Base-by-base conservation (phyloP, 176 grass and related monocot species). In the Typha latifolia region DNA sequence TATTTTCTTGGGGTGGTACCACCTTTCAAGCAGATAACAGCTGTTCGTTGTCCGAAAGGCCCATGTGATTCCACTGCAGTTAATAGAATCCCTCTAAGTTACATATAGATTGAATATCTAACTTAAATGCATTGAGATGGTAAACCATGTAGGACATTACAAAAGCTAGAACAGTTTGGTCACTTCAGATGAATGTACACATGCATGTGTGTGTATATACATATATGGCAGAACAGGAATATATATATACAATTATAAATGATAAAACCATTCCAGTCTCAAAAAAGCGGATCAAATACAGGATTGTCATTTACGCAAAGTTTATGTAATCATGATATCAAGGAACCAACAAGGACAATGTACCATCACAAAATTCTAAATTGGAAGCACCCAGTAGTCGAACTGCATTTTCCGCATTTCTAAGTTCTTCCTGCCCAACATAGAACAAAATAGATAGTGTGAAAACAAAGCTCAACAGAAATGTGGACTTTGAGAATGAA, bases 31-130 rank as follows among this genome's bases (percentile, higher is more conserved):
- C 81, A 90, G 72, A 93, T 76, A 77, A 90, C 79, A 47, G 81
- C 79, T 4, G 86, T 99, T 59, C 89, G 78, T 63, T 93, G 86
- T 74, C 86, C 84, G 77, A 85, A 75, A 81, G 86, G 86, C 51
- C 94, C 81, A 80, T 78, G 49, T 12, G 94, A 99, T 78, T 87
- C 86, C 70, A 93, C 94, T 93, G 79, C 24, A 32, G 70, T 73
- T 11, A 34, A 63, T 11, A 59, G 18, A 59, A 59, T 59, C 14
- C 18, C 18, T 55, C 52, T 20, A 16, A 57, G 52, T n/a, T 20
- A 57, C 52, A 57, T 20, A 18, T 57, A 18, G 19, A 10, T 18
- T 57, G 15, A 57, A 57, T 57, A 18, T 57, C 52, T 57, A 16
- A 37, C 20, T 57, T 57, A 21, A 55, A 20, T 57, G n/a, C n/a